phyloP scores from a whole-genome alignment of 352 stramenopile genomes.

The Phytophthora cryptogea region DNA sequence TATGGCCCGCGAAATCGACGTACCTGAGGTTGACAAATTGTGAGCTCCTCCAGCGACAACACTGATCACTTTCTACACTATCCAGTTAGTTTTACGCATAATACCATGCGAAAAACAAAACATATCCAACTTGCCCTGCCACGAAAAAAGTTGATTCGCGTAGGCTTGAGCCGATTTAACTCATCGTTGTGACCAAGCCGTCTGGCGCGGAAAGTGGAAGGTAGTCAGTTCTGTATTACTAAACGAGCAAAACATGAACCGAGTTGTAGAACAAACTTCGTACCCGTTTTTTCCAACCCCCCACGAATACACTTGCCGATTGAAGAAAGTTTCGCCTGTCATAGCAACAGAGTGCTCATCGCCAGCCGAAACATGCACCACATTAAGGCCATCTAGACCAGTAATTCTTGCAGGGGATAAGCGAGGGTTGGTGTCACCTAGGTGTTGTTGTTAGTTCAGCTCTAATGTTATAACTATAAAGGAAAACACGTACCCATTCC shows the following conservation, averaged over 20 bases:
- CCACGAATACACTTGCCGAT: slow-evolving; percentile 85
- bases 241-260: background rate
- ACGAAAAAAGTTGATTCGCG: slow-evolving; percentile 71
- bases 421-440: slow-evolving; percentile 52
- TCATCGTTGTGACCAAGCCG: slow-evolving; percentile 73
- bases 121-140: slow-evolving; percentile 40
- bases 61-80: slow-evolving; percentile 70
- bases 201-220: slow-evolving; percentile 25
- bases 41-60: slow-evolving; percentile 60
- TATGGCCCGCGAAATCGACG: background rate
- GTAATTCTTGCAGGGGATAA: slow-evolving; percentile 44
- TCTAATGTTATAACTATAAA: background rate
- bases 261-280: background rate
- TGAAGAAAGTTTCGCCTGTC: slow-evolving; percentile 64
- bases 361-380: slow-evolving; percentile 63
- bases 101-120: background rate
- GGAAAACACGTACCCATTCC: slow-evolving; percentile 47
- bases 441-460: slow-evolving; percentile 3
- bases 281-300: slow-evolving; percentile 70
- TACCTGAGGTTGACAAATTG: slow-evolving; percentile 72
- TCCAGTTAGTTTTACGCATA: background rate
- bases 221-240: background rate
- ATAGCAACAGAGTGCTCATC: slow-evolving; percentile 73
- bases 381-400: slow-evolving; percentile 55
- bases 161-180: slow-evolving; percentile 55